A percentile compares a stretch with the other conserved stretches of the same genome.
phyloP scores from a whole-genome alignment of 2,329 filamentous ascomycete species.

The Aspergillus sp. region DNA sequence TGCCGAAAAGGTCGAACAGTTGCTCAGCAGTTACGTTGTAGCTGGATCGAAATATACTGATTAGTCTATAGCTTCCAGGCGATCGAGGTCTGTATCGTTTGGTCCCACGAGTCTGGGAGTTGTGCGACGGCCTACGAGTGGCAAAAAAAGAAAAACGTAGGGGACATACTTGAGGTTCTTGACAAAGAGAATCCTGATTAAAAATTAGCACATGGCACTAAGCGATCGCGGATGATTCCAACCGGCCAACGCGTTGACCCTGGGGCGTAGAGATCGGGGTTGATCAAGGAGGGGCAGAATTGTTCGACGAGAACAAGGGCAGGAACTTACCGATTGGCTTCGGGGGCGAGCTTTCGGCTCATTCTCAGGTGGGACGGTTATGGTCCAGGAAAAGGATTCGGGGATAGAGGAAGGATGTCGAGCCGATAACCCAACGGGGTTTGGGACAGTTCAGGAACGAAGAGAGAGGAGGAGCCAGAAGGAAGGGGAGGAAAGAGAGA shows the following conservation, averaged over 20 bases:
- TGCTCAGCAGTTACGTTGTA: conserved; percentile 99
- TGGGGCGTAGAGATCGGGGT: conserved; percentile 1
- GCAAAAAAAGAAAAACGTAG: conserved; percentile 2
- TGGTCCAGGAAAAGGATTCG: conserved; percentile 17
- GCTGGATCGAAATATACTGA: conserved; percentile 51
- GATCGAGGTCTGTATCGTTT: background rate
- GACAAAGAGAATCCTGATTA: conserved; percentile 91
- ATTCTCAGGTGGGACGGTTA: conserved; percentile 35
- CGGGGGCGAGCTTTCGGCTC: conserved; percentile 83
- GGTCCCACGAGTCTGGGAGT: background rate
- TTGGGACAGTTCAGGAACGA: conserved; percentile 10
- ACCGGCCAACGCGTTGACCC: background rate
- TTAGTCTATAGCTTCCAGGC: conserved; percentile 11
- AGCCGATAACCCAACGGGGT: conserved; percentile 26
- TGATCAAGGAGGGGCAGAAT: conserved; percentile 27
- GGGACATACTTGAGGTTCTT: conserved; percentile 90
- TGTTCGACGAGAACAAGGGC: conserved; percentile 2
- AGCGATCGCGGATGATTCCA: background rate
- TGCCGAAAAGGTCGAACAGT: conserved; percentile 97
- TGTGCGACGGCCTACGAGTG: conserved; percentile 1
- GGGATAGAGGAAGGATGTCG: conserved; percentile 7
- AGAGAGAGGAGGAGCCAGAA: conserved; percentile 8
- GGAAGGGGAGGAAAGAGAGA: conserved; percentile 19
- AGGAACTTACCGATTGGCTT: conserved; percentile 87
- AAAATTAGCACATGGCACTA: conserved; percentile 6